Evolutionary conservation across 2,329 filamentous ascomycete species (phyloP).

Genomic region (Pseudodiploospora longispora): DNA sequence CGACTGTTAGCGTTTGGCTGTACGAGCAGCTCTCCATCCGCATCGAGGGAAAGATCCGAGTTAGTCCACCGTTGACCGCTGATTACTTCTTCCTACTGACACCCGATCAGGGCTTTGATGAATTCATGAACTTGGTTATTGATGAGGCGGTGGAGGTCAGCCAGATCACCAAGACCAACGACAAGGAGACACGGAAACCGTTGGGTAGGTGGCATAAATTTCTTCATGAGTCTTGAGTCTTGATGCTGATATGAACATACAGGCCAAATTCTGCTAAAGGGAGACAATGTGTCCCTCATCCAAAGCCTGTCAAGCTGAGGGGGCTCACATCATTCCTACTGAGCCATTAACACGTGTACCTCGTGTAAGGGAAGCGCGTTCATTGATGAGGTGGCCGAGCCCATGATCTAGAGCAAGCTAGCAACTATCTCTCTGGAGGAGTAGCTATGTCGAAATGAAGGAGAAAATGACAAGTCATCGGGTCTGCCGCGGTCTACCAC

Average conservation of each 20-base stretch:
- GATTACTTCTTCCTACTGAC: background rate
- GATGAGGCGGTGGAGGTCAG: conserved; percentile 93
- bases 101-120: conserved; percentile 76
- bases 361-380: background rate
- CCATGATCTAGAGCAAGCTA: too few species aligned
- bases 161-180: conserved; percentile 69
- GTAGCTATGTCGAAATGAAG: too few species aligned
- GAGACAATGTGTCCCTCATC: conserved; percentile 80
- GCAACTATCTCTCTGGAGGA: too few species aligned
- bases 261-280: conserved; percentile 83
- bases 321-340: background rate
- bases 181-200: conserved; percentile 66
- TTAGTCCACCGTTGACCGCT: conserved; percentile 34
- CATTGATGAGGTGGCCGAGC: too few species aligned
- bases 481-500: too few species aligned
- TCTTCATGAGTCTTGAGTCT: background rate
- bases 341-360: too few species aligned
- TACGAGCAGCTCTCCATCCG: conserved; percentile 92
- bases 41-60: conserved; percentile 94
- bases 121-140: conserved; percentile 98
- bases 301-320: conserved; percentile 39
- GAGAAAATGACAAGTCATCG: too few species aligned
- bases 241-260: background rate
- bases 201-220: conserved; percentile 51
- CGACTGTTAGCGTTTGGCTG: conserved; percentile 88